Conservation (phyloP, 208 protist species). For the Herpetomonas tarakana region DNA sequence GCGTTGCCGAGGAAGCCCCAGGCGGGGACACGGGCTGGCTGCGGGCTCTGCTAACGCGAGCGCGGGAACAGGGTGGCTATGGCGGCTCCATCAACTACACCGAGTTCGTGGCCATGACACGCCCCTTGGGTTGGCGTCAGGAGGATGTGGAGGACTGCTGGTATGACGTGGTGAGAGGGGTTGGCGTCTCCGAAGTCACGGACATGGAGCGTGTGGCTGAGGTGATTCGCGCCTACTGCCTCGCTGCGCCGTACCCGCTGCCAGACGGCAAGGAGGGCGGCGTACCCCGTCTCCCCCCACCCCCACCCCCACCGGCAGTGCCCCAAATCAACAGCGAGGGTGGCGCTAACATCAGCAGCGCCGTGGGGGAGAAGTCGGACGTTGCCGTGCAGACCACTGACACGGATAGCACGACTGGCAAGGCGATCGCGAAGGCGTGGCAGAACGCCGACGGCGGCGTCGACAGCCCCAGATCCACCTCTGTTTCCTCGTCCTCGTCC, state of each 20-base stretch:
- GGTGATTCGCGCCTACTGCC: constrained; percentile 45
- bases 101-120: constrained; percentile 35
- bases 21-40: too few species aligned
- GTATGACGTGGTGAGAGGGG: constrained; percentile 71
- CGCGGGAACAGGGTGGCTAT: constrained; percentile 43
- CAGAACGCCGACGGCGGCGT: background rate
- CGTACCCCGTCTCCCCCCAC: background rate
- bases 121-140: constrained; percentile 37
- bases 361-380: background rate
- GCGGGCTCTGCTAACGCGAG: constrained; percentile 28
- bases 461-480: background rate
- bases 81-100: constrained; percentile 49
- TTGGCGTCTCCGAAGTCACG: constrained; percentile 24
- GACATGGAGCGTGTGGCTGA: constrained; percentile 46
- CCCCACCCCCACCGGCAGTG: background rate
- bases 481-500: background rate
- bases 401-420: too few species aligned
- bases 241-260: constrained; percentile 3
- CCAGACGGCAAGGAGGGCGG: constrained; percentile 12
- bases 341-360: too few species aligned
- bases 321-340: too few species aligned
- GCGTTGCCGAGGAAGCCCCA: too few species aligned
- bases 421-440: too few species aligned
- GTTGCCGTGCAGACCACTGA: background rate
- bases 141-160: constrained; percentile 81